Percentiles rank a stretch among this genome's conserved stretches.
These are phyloP conservation scores for Ogataea kodamae DNA, from an alignment of 805 yeast genomes.

Conservation along the genomic window DNA sequence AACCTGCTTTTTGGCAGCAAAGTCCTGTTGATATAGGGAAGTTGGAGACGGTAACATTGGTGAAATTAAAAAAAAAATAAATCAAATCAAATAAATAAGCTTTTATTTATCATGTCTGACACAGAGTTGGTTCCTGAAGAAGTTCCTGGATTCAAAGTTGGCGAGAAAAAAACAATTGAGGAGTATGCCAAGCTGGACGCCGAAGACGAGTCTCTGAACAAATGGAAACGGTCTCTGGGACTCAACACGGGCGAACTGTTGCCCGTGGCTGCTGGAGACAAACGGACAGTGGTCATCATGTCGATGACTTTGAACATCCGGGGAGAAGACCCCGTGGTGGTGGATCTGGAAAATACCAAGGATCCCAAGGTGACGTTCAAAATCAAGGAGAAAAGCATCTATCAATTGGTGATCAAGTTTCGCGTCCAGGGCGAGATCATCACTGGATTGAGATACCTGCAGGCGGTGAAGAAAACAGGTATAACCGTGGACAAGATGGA, in stretches of 20 bases:
- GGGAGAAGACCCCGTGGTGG: conserved; percentile 63
- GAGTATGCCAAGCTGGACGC: conserved; percentile 84
- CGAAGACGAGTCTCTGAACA: conserved; percentile 83
- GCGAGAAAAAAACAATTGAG: conserved; percentile 72
- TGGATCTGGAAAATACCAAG: conserved; percentile 60
- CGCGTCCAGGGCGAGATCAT: conserved; percentile 80
- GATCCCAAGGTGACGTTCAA: conserved; percentile 56
- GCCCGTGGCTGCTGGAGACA: conserved; percentile 69
- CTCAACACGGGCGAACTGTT: conserved; percentile 53
- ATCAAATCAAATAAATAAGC: not conserved
- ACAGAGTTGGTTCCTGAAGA: conserved; percentile 57
- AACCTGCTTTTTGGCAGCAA: conserved; percentile 34
- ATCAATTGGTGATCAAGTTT: conserved; percentile 70
- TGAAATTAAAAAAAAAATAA: not conserved
- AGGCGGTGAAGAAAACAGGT: conserved; percentile 81
- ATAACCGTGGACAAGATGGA: conserved; percentile 82
- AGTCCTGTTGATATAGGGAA: conserved; percentile 21
- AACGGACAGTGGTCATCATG: conserved; percentile 71
- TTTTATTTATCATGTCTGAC: conserved; percentile 34
- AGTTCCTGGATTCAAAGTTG: conserved; percentile 60
- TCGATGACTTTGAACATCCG: conserved; percentile 71
- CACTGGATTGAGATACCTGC: conserved; percentile 85
- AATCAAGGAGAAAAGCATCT: conserved; percentile 75
- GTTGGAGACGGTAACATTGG: conserved; percentile 31
- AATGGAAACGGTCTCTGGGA: conserved; percentile 90